Base-by-base conservation (phyloP, 352 stramenopile species). In the Phytophthora pisi region DNA sequence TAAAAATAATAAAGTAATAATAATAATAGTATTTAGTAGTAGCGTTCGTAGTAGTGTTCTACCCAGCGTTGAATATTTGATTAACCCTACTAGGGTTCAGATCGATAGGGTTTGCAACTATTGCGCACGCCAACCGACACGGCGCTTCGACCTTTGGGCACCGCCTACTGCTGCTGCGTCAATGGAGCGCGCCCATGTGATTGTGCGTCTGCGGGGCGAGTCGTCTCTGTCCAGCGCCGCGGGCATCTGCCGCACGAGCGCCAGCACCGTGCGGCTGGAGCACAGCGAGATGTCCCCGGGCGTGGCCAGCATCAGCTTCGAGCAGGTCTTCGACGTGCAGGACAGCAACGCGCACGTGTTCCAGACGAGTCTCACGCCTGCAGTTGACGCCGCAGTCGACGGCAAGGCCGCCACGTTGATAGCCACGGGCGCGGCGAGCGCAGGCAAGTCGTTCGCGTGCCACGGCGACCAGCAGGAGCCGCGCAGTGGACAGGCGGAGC, bases 271-370 rank as follows among this genome's bases (percentile, higher is more conserved):
- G 50, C 82, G 85, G 0, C 50, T 95, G 24, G 84, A 95, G 68
- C 79, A 92, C 75, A 91, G 84, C 60, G 79, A 84, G 18, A 86
- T 93, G 79, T 92, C 82, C 34, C 83, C 84, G 0, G 82, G 84
- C 15, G 83, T 92, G 36, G 82, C 86, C 30, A 92, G 77, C 53
- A 91, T 95, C 71, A 84, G 74, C 28, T 95, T 93, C 55, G 81
- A 95, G 56, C 78, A 80, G 23, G 84, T 93, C 24, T 92, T 81
- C 26, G 84, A 92, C 68, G 34, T 70, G 4, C 26, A 69, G 16
- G 68, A 87, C 64, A 56, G 54, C 46, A 86, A 64, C 46, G 55
- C 57, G 0, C 57, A 72, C 38, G 53, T 95, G 23, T 92, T 91
- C 47, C 28, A 77, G 34, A 66, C 79, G 43, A 79, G 75, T 49